Evolutionary conservation across 73 alveolate species (phyloP), one percentile per base, ranked within the genome.

Genomic region (Paramecium tetraurelia): DNA sequence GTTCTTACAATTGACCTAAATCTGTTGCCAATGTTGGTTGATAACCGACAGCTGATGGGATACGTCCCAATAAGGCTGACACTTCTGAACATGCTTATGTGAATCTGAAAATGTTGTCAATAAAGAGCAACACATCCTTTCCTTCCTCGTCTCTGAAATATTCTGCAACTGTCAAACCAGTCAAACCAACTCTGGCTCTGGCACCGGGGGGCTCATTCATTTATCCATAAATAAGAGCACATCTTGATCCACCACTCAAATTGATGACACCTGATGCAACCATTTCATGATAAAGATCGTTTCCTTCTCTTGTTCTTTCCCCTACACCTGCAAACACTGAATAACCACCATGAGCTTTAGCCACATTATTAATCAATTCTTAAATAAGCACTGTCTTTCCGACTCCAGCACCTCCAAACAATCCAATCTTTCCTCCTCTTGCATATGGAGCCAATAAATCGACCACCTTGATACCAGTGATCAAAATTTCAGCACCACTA

Each of bases 191-290:
- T 80, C 99, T 95, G 44, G 99, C 99, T 70, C 99, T 97, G 71
- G 99, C 99, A 92, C 99, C 99, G 1, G 99, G 99, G 58, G 99
- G 99, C 95, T 98, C 99, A 93, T 98, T 98, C 99, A 98, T 98
- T 95, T 98, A 98, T 75, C 99, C 99, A 93, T 97, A 98, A 92
- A 98, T 98, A 63, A 98, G 96, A 46, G 99, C 98, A 16, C 99
- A 98, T 96, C 97, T 95, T 92, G 98, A 95, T 69, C 96, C 97
- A 59, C 85, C 96, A 63, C 76, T 71, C 36, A 87, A 80, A 92
- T 85, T 86, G 50, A 92, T 92, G 59, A 92, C 93, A 59, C 97
- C 96, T 11, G 99, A 95, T 63, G 96, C 97, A 90, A 95, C 94
- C 99, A 96, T 96, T 96, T 96, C 99, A 94, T 94, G 93, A 85